phyloP scores from a whole-genome alignment of 2,329 filamentous ascomycete species.

The Chaetoscypha palmicola region DNA sequence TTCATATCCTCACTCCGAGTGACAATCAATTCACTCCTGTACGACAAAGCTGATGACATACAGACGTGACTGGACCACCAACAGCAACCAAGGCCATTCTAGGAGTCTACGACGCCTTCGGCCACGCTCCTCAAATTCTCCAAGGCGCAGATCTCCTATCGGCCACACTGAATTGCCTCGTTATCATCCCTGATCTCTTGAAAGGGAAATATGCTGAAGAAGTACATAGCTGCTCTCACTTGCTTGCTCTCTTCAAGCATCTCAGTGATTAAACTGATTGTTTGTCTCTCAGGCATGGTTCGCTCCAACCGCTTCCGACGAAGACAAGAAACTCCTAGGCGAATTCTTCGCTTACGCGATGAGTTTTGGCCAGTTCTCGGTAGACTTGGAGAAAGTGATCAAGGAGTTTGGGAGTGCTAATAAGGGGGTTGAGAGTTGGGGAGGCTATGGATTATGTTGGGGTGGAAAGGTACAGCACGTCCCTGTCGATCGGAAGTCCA shows the following conservation, averaged over 20 bases:
- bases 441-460: conserved; percentile 25
- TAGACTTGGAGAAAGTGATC: conserved; percentile 27
- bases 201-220: conserved; percentile 46
- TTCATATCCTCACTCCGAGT: too few relatives aligned
- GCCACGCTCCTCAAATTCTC: conserved; percentile 60
- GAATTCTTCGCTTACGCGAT: conserved; percentile 9
- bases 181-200: conserved; percentile 90
- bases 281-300: too few relatives aligned
- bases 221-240: too few relatives aligned
- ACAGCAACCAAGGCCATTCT: conserved; percentile 50
- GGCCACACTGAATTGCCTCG: conserved; percentile 45
- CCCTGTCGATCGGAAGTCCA: too few relatives aligned
- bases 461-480: conserved; percentile 25
- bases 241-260: too few relatives aligned
- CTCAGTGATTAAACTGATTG: too few relatives aligned
- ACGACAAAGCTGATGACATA: too few relatives aligned
- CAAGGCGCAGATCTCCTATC: conserved; percentile 62
- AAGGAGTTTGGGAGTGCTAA: conserved; percentile 37
- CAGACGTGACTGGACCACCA: conserved; percentile 34
- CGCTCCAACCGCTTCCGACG: conserved; percentile 31
- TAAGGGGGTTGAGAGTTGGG: conserved; percentile 42
- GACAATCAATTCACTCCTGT: too few relatives aligned
- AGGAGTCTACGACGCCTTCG: conserved; percentile 56
- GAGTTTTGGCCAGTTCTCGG: conserved; percentile 3
- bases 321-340: conserved; percentile 43